Evolutionary conservation across 2,329 filamentous ascomycete species (phyloP).

Genomic region (Rhynchosporium secalis): DNA sequence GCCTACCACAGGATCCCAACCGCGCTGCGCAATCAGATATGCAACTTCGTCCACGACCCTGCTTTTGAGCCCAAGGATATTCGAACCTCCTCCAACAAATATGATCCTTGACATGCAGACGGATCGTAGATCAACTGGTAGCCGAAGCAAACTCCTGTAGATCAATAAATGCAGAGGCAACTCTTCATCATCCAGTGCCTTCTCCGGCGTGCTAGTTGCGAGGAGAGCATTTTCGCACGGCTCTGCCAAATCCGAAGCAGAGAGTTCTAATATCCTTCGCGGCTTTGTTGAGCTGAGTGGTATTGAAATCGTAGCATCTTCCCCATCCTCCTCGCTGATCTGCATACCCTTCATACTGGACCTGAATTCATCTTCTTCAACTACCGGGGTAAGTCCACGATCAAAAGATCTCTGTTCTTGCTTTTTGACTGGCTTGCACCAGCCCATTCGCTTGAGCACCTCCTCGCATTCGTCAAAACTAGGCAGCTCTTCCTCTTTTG

Average conservation of each 20-base stretch:
- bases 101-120: slow-evolving; percentile 87
- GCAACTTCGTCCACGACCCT: slow-evolving; percentile 76
- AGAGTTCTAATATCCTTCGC: slow-evolving; percentile 59
- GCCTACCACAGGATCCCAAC: slow-evolving; percentile 77
- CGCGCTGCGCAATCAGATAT: slow-evolving; percentile 62
- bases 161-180: slow-evolving; percentile 74
- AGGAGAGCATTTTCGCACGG: slow-evolving; percentile 78
- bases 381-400: slow-evolving; percentile 50
- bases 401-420: slow-evolving; percentile 23
- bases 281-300: slow-evolving; percentile 46
- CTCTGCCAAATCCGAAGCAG: slow-evolving; percentile 69
- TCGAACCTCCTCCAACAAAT: slow-evolving; percentile 78
- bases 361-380: slow-evolving; percentile 56
- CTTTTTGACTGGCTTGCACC: slow-evolving; percentile 57
- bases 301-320: slow-evolving; percentile 41
- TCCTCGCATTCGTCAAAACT: slow-evolving; percentile 83
- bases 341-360: slow-evolving; percentile 33
- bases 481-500: slow-evolving; percentile 41
- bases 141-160: slow-evolving; percentile 70
- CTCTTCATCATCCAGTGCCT: slow-evolving; percentile 82
- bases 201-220: slow-evolving; percentile 51
- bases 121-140: slow-evolving; percentile 80
- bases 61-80: slow-evolving; percentile 75
- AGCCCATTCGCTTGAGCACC: slow-evolving; percentile 70
- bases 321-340: slow-evolving; percentile 24